Evolutionary conservation across 768 basidiomycete species (phyloP), one percentile per base, ranked within the genome.

Genomic region (Lyophyllum semitale): DNA sequence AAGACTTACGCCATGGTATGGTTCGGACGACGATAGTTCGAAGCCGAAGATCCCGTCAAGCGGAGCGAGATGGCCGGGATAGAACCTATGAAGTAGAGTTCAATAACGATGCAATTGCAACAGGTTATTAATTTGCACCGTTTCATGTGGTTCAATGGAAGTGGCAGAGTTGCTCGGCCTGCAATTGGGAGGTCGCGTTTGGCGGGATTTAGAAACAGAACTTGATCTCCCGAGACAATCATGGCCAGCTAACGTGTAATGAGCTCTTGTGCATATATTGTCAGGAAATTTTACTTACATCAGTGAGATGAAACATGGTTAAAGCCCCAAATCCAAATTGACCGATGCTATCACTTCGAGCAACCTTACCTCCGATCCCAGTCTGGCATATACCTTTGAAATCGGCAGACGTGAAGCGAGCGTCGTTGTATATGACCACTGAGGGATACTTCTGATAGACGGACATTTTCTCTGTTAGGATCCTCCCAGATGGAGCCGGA

Each of bases 301-400:
- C 81, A 0, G 77, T 74, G 48, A 82, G 74, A 57, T 82, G 79
- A 54, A 77, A 84, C 73, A 82, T 78, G 0, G 80, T 76, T 3
- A 83, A 66, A 13, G 77, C 77, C 7, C 83, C 83, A 8, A 77
- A 66, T 5, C 83, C 83, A 63, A 81, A 83, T 50, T 76, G 74
- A 0, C 82, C 82, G 35, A 83, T 82, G 1, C 73, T 75, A 51
- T 73, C 73, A 0, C 48, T 55, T 20, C 61, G 61, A 1, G 58
- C 67, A 15, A 61, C 57, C 56, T 84, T 83, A 0, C 79, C 77
- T 3, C 82, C 81, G 17, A 72, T 61, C 1, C 79, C 78, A 2
- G 77, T 77, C 11, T 63, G 62, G 22, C 76, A 71, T 18, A 83
- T 78, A 0, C 81, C 81, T 22, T 67, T 63, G 35, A 81, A 82